Evolutionary conservation across 176 grass and related monocot species (phyloP), one percentile per base, ranked within the genome.

Genomic region (Typha latifolia): DNA sequence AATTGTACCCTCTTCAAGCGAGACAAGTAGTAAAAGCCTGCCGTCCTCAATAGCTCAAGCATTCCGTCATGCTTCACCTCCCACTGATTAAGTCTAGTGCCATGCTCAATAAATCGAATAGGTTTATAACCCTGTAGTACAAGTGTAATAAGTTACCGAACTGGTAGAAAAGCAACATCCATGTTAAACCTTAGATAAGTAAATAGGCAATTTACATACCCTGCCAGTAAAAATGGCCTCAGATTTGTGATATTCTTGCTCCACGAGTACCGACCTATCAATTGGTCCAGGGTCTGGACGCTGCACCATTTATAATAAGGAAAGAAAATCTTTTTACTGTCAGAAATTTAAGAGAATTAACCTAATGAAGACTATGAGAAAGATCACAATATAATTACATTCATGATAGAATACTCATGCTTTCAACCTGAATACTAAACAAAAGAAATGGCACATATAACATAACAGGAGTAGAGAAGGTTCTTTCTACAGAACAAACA

Each of bases 71-170:
- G 82, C 34, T 20, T 80, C 49, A 80, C 55, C 59, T 80, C 68
- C 82, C 82, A 76, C 47, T 80, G 67, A 64, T 80, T 84, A 75
- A 84, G 68, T 32, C 63, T 76, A 3, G 72, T 75, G 32, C 82
- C 82, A 63, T 85, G 82, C 61, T 85, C 77, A 12, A 84, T 72
- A 43, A 84, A 84, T 72, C 82, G 69, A 67, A 80, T 66, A 72
- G 77, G 82, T 51, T 85, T 85, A 48, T 68, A 76, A 14, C 27
- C 56, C 82, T 85, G 68, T 66, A 85, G 55, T 62, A 68, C n/a
- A 69, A 68, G 32, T 53, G 4, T 70, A 34, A 49, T 34, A 48
- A 11, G 22, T 50, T 23, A 68, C n/a, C 12, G 3, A n/a, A 47
- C 24, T n/a, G 31, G 29, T 22, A 21, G 63, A 48, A 12, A 21